Percentiles rank a stretch among this genome's conserved stretches.
phyloP scores from a whole-genome alignment of 2,329 filamentous ascomycete genomes.

The Botrytis elliptica region DNA sequence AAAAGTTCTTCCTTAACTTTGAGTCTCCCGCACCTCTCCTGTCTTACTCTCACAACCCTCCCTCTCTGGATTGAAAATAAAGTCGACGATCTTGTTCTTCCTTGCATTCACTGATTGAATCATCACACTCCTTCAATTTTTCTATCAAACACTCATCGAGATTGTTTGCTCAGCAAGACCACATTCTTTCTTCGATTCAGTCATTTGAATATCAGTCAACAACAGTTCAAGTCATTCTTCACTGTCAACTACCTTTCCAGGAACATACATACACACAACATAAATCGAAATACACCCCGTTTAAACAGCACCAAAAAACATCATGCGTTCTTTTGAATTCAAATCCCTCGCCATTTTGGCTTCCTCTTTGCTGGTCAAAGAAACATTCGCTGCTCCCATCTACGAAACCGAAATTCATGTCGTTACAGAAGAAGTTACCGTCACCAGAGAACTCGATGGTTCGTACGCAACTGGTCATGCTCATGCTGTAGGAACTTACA shows the following conservation, averaged over 20 bases:
- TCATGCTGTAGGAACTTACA: conserved; percentile 28
- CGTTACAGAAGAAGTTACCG: conserved; percentile 31
- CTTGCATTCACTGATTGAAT: conserved; percentile 33
- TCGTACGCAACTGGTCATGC: conserved; percentile 27
- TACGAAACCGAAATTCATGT: conserved; percentile 29
- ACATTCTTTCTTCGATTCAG: conserved; percentile 15
- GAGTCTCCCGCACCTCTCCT: not conserved
- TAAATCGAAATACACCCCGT: not conserved
- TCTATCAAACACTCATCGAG: conserved; percentile 14
- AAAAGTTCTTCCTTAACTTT: not conserved
- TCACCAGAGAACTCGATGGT: conserved; percentile 31
- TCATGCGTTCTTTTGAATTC: conserved; percentile 34
- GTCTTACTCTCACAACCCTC: not conserved
- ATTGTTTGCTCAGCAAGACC: conserved; percentile 6
- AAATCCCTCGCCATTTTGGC: conserved; percentile 34
- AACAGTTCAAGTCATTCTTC: conserved; percentile 8
- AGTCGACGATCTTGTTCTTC: conserved; percentile 14
- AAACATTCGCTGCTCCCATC: conserved; percentile 31
- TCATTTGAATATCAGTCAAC: conserved; percentile 16
- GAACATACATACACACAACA: not conserved
- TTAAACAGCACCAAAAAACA: conserved; percentile 6
- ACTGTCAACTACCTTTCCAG: conserved; percentile 13
- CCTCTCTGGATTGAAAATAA: not conserved
- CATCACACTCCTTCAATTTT: conserved; percentile 20
- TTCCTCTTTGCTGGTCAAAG: conserved; percentile 38